Conservation (phyloP, 331 rosid genomes). For the Malus hybrid region DNA sequence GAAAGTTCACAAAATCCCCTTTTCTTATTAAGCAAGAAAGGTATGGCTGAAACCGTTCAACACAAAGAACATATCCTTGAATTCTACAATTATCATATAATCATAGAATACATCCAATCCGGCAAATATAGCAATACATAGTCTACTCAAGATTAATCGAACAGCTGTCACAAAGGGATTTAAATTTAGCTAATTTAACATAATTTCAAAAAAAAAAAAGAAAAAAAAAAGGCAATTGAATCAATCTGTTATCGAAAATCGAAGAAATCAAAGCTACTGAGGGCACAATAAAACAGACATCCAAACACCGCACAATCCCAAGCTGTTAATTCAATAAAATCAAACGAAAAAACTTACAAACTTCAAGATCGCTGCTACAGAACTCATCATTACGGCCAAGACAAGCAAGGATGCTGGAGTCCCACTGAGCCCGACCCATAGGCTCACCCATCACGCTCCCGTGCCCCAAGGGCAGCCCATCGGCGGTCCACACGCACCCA, state of each 20-base stretch:
- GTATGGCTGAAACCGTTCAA: neutral
- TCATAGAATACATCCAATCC: neutral
- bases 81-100: neutral
- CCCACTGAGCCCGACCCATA: constrained; percentile 63
- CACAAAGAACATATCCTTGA: neutral
- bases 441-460: constrained; percentile 90
- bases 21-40: neutral
- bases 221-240: too few relatives aligned
- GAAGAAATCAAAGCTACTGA: neutral
- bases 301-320: neutral
- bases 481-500: constrained; percentile 64
- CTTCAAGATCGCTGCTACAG: constrained; percentile 96
- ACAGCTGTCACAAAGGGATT: neutral
- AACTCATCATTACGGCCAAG: constrained; percentile 87
- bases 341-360: constrained; percentile 47
- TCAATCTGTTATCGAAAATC: too few relatives aligned
- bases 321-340: neutral
- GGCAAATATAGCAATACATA: neutral
- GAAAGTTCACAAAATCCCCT: neutral
- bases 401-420: constrained; percentile 57
- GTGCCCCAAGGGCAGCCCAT: constrained; percentile 59
- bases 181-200: neutral
- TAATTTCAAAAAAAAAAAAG: too few relatives aligned
- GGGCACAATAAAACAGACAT: neutral
- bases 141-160: neutral